Conservation (phyloP, 1,284 basidiomycete genomes). For the Rhodotorula sp. region DNA sequence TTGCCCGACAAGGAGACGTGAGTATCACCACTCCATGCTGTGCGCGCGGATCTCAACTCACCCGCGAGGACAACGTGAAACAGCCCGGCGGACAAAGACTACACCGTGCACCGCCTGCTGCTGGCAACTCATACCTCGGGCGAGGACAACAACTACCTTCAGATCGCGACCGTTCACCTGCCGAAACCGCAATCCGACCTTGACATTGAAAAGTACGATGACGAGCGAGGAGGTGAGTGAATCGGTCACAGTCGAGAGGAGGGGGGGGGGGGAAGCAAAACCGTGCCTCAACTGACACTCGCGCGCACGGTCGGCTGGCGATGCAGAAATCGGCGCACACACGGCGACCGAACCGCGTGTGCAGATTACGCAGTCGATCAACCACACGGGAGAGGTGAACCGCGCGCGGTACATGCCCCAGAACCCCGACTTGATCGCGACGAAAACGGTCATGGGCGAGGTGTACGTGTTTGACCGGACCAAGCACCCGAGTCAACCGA, state of each 20-base stretch:
- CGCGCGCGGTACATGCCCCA: conserved; percentile 98
- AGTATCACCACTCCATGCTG: conserved; percentile 3
- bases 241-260: neutral
- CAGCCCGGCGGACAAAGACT: conserved; percentile 82
- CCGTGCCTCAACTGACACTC: neutral
- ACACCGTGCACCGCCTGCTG: conserved; percentile 87
- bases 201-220: conserved; percentile 80
- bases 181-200: conserved; percentile 67
- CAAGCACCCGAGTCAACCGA: conserved; percentile 90
- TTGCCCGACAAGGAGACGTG: conserved; percentile 94
- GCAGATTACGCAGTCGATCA: conserved; percentile 89
- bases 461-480: conserved; percentile 95
- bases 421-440: conserved; percentile 95
- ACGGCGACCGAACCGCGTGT: conserved; percentile 77
- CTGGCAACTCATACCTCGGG: conserved; percentile 97
- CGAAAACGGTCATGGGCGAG: conserved; percentile 85
- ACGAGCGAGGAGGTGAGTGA: conserved; percentile 70
- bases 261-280: neutral
- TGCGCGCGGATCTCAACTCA: neutral
- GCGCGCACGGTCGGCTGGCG: no score
- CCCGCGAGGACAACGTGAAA: neutral
- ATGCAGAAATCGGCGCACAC: conserved; percentile 76
- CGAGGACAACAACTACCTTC: conserved; percentile 90
- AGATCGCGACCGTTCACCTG: conserved; percentile 91
- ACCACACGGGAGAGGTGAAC: conserved; percentile 95